These are phyloP conservation scores for Nakaseomyces glabratus DNA, from an alignment of 1,139 yeast genomes.

Conservation along the genomic window DNA sequence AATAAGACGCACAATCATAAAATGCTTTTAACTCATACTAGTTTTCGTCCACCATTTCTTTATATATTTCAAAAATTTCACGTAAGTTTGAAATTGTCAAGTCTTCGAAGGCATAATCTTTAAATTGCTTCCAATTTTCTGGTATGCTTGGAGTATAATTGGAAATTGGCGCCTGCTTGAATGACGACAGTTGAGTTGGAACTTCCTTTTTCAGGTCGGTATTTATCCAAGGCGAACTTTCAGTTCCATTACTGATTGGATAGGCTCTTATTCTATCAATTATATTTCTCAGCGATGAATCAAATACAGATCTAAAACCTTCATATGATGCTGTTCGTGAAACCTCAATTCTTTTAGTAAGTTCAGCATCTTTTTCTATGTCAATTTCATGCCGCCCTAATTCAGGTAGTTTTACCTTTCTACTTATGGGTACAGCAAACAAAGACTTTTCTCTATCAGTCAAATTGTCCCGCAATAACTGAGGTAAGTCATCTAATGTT, in stretches of 20 bases:
- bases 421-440: conserved; percentile 17
- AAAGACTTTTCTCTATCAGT: conserved; percentile 12
- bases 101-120: conserved; percentile 24
- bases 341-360: conserved; percentile 10
- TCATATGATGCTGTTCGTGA: conserved; percentile 20
- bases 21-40: too few species aligned
- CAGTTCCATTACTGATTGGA: conserved; percentile 11
- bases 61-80: conserved; percentile 27
- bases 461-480: conserved; percentile 17
- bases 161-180: conserved; percentile 4
- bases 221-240: conserved; percentile 7
- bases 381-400: conserved; percentile 4
- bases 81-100: conserved; percentile 23
- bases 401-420: conserved; percentile 16
- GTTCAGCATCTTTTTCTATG: conserved; percentile 3
- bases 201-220: conserved; percentile 3
- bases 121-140: conserved; percentile 19
- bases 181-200: conserved; percentile 3
- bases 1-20: too few species aligned
- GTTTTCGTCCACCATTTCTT: conserved; percentile 16
- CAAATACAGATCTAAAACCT: conserved; percentile 24
- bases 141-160: background rate
- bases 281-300: conserved; percentile 25
- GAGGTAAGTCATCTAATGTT: conserved; percentile 36
- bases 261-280: conserved; percentile 26